Evolutionary conservation across 495 filamentous ascomycete genomes (phyloP).

Genomic region (Astrocystis sublimbata): DNA sequence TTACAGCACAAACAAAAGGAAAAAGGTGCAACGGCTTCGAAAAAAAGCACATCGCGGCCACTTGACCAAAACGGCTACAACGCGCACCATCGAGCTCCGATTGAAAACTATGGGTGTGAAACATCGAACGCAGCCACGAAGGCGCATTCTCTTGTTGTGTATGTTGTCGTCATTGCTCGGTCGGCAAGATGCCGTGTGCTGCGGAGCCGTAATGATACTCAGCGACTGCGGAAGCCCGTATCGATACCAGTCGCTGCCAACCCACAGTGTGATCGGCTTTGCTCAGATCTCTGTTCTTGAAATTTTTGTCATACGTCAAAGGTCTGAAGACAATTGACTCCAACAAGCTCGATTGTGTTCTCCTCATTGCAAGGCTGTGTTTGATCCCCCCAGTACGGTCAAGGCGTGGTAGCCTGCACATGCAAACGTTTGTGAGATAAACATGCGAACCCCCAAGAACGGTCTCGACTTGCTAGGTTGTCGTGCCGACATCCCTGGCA

Average conservation of each 20-base stretch:
- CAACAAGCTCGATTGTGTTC: slow-evolving; percentile 21
- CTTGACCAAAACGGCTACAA: slow-evolving; percentile 16
- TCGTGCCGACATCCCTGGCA: neutral
- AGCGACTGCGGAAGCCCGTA: slow-evolving; percentile 16
- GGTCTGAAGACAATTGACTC: slow-evolving; percentile 22
- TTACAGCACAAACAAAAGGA: slow-evolving; percentile 20
- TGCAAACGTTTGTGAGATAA: too few relatives aligned
- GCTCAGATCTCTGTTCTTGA: slow-evolving; percentile 51
- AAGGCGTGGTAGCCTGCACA: neutral
- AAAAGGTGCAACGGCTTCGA: slow-evolving; percentile 22
- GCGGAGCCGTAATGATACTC: slow-evolving; percentile 8
- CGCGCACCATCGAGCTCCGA: slow-evolving; percentile 44
- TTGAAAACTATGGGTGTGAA: slow-evolving; percentile 59
- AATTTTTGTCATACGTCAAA: slow-evolving; percentile 31
- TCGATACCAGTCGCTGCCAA: slow-evolving; percentile 27
- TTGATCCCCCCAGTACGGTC: neutral
- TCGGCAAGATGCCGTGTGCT: slow-evolving; percentile 7
- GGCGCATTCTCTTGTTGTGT: slow-evolving; percentile 21
- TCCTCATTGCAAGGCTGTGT: slow-evolving; percentile 30
- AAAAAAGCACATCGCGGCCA: slow-evolving; percentile 7
- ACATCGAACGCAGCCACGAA: slow-evolving; percentile 34
- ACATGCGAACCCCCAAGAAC: neutral
- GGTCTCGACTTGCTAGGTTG: neutral
- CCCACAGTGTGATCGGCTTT: slow-evolving; percentile 24
- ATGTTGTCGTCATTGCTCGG: slow-evolving; percentile 35